Percentiles rank a stretch among this genome's conserved stretches.
These are phyloP conservation scores for Clarireedia sp. DNA, from an alignment of 2,329 filamentous ascomycete species.

Conservation along the genomic window DNA sequence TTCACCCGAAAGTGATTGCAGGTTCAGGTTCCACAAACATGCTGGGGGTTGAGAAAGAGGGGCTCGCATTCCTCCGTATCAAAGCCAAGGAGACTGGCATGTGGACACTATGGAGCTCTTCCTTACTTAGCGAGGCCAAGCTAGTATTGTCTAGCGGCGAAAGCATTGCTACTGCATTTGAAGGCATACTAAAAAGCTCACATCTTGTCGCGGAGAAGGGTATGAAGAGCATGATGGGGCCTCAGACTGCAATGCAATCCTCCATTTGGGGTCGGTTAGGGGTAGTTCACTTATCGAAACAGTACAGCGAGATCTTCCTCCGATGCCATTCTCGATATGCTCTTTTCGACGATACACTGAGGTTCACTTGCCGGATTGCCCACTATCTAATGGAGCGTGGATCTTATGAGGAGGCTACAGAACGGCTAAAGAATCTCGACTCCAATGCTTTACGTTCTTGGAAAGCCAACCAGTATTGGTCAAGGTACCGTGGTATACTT, in stretches of 20 bases:
- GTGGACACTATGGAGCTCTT: constrained; percentile 77
- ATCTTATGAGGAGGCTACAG: constrained; percentile 60
- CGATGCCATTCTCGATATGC: constrained; percentile 58
- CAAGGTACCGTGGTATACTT: constrained; percentile 58
- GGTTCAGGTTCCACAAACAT: constrained; percentile 64
- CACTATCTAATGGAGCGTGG: constrained; percentile 60
- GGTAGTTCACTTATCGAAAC: constrained; percentile 44
- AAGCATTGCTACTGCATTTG: constrained; percentile 55
- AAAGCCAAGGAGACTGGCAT: constrained; percentile 82
- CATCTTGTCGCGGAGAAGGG: constrained; percentile 74
- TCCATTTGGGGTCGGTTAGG: constrained; percentile 73
- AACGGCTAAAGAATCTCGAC: constrained; percentile 51
- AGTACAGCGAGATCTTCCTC: constrained; percentile 65
- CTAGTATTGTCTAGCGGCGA: constrained; percentile 65
- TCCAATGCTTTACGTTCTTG: constrained; percentile 59
- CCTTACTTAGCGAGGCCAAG: constrained; percentile 79
- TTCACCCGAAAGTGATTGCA: constrained; percentile 67
- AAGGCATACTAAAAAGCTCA: constrained; percentile 73
- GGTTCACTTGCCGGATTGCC: constrained; percentile 63
- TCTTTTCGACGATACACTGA: constrained; percentile 71
- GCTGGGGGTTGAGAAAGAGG: constrained; percentile 72
- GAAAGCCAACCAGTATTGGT: constrained; percentile 69
- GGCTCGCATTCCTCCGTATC: constrained; percentile 71
- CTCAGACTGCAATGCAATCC: constrained; percentile 64
- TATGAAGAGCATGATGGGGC: constrained; percentile 63